These are phyloP conservation scores for Corymbia citriodora DNA, from an alignment of 441 rosid species.

Conservation along the genomic window DNA sequence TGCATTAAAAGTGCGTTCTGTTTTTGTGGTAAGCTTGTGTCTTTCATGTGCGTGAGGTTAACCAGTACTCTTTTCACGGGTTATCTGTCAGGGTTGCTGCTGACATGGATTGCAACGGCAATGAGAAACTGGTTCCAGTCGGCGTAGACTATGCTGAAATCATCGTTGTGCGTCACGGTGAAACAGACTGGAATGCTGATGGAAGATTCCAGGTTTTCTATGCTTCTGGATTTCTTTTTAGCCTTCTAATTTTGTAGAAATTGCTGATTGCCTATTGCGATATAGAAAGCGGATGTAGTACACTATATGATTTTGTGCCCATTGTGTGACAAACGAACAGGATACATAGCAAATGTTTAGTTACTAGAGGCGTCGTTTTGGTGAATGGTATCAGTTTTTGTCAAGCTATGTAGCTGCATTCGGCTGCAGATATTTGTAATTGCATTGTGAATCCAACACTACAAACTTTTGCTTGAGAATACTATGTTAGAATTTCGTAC, in stretches of 20 bases:
- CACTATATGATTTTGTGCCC: not conserved
- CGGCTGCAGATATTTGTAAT: not conserved
- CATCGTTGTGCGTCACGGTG: not conserved
- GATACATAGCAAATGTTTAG: not conserved
- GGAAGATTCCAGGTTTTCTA: not conserved
- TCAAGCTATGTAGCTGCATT: not conserved
- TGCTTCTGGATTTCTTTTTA: not conserved
- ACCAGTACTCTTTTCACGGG: too few species aligned
- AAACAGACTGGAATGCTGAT: not conserved
- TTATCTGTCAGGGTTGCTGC: too few species aligned
- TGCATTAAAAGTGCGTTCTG: too few species aligned
- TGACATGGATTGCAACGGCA: not conserved
- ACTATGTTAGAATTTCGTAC: not conserved
- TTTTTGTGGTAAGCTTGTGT: too few species aligned
- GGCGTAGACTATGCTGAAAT: not conserved
- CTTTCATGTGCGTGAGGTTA: too few species aligned
- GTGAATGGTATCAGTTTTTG: not conserved
- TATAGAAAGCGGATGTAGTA: not conserved
- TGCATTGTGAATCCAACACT: not conserved
- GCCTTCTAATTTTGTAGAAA: not conserved
- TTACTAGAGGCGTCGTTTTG: not conserved
- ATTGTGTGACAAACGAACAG: not conserved
- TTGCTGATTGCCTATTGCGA: not conserved
- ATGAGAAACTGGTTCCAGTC: not conserved
- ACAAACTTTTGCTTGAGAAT: not conserved